Evolutionary conservation across 257 asterid genomes (phyloP), one percentile per base, ranked within the genome.

Genomic region (Penstemon newberryi): DNA sequence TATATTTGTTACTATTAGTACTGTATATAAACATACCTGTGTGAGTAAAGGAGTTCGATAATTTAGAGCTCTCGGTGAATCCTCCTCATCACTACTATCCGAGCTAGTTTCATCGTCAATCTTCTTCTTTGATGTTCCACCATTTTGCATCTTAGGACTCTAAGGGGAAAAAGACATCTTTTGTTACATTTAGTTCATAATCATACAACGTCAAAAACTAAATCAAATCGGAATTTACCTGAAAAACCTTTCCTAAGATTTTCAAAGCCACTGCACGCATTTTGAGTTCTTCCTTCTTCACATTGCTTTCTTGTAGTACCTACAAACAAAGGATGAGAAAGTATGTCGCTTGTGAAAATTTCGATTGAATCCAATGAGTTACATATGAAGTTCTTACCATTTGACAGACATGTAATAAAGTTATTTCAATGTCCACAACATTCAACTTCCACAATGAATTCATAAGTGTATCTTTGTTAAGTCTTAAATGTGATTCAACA

Each of bases 361-460:
- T 39, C 5, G n/a, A 60, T 2, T 7, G 15, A 50, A 49, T 49
- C 58, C 58, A 15, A 43, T 40, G 40, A 9, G 18, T 15, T 15
- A 15, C 13, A n/a, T 41, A 3, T 15, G 19, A 12, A 15, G 46
- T 49, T 51, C 83, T 68, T 43, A 89, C 98, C 96, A 87, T 80
- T 82, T 89, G 98, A 70, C 96, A 92, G 11, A 92, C 96, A 65
- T 85, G 96, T 5, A 86, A 69, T 44, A 89, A 86, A 70, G 97
- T 92, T 10, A 88, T 83, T 81, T 92, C 98, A 63, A 89, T 84
- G 75, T 92, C 96, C 33, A 89, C 96, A 56, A 92, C 97, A 73
- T 91, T 92, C 72, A 92, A 56, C 63, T 92, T 89, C 97, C 98
- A 89, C n/a, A 92, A 62, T 4, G 98, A 92, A 73, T 63, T 87